These are phyloP conservation scores for Moringa oleifera DNA, from an alignment of 345 rosid species.

Conservation along the genomic window DNA sequence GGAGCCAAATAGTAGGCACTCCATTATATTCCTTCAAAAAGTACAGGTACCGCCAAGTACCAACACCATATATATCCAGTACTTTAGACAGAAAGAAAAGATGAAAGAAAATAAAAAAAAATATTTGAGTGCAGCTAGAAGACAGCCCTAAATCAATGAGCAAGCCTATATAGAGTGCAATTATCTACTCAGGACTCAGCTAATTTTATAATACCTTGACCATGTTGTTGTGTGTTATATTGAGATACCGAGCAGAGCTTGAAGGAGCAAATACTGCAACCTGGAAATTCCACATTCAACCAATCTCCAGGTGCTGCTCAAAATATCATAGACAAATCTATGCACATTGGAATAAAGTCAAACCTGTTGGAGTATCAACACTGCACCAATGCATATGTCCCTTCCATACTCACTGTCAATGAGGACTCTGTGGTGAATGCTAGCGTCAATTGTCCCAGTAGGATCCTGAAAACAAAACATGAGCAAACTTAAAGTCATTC, in stretches of 20 bases:
- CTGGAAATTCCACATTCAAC: slow-evolving; percentile 35
- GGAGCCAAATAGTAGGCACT: too few relatives aligned
- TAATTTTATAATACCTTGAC: slow-evolving; percentile 44
- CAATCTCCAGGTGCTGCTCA: slow-evolving; percentile 9
- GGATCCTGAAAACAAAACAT: slow-evolving; percentile 56
- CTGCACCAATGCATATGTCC: slow-evolving; percentile 65
- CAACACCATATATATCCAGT: too few relatives aligned
- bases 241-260: slow-evolving; percentile 47
- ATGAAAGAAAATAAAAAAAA: too few relatives aligned
- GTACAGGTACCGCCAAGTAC: background rate
- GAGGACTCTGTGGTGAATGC: slow-evolving; percentile 60
- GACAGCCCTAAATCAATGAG: too few relatives aligned
- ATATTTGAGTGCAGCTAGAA: too few relatives aligned
- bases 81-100: too few relatives aligned
- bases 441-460: slow-evolving; percentile 67
- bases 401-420: slow-evolving; percentile 48
- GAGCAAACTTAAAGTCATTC: slow-evolving; percentile 4
- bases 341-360: slow-evolving; percentile 5
- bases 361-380: slow-evolving; percentile 67
- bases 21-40: too few relatives aligned
- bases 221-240: slow-evolving; percentile 67
- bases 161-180: too few relatives aligned
- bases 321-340: slow-evolving; percentile 1
- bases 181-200: too few relatives aligned
- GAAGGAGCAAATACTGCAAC: slow-evolving; percentile 71